Base-by-base conservation (phyloP, 2,329 filamentous ascomycete genomes). In the Bipolaris sorokiniana region DNA sequence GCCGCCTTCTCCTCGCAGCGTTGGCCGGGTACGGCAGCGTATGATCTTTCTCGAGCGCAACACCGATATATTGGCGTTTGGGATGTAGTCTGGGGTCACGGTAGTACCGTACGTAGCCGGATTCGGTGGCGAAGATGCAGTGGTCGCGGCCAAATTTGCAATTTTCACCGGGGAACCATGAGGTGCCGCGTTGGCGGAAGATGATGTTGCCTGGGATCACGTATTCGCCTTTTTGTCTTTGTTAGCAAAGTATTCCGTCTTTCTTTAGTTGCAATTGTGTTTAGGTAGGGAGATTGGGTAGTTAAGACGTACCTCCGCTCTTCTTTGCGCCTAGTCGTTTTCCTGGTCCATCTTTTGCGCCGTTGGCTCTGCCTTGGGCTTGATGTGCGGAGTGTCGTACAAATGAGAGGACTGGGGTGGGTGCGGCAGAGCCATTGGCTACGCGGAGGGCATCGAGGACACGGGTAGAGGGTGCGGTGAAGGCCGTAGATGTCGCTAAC, bases 171-270 rank as follows among this genome's bases (percentile, higher is more conserved):
- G 95, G 90, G 76, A 89, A 94, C 95, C 95, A 99, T 71, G 88
- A 86, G 3, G 95, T 96, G 69, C 95, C 95, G 71, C 94, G 89
- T 79, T 99, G 95, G 76, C 92, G 92, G 86, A 95, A 99, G 79
- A 99, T 90, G 78, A 99, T 99, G 82, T 97, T 98, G 52, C 95
- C 95, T 4, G 93, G 90, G 56, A 97, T 90, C 34, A 99, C 95
- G 77, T 89, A 96, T 81, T 97, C 90, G 75, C 94, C 90, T 93
- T 38, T 34, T 22, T 36, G 48, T 1, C 38, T 33, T 13, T 16
- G 18, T 58, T 26, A 54, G 37, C 50, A 18, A n/a, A 16, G 34
- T 37, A 2, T 37, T 13, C 15, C 1, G 33, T 34, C 33, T 34
- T 15, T 34, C 11, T 15, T 34, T 38, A 22, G 22, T 28, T 28